A percentile compares a stretch with the other conserved stretches of the same genome.
Conservation (phyloP, 1,284 basidiomycete genomes). For the Naganishia albida region DNA sequence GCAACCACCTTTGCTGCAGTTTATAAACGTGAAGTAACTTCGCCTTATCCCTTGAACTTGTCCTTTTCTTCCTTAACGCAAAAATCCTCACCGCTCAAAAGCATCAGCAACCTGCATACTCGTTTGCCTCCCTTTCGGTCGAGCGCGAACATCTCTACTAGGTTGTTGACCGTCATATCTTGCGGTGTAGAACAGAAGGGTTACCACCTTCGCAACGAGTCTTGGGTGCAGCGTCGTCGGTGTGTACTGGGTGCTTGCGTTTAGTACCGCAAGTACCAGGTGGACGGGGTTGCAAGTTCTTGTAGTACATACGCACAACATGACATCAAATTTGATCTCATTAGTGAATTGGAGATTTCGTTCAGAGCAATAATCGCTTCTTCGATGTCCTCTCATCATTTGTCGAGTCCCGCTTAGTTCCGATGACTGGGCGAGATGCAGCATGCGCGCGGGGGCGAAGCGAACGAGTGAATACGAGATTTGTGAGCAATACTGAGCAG, state of each 20-base stretch:
- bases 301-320: slow-evolving; percentile 31
- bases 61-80: slow-evolving; percentile 20
- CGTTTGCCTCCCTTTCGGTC: slow-evolving; percentile 28
- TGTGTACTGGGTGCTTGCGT: slow-evolving; percentile 24
- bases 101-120: slow-evolving; percentile 30
- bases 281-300: slow-evolving; percentile 35
- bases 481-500: too few species aligned
- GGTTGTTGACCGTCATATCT: slow-evolving; percentile 33
- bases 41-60: background rate
- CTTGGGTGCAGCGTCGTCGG: slow-evolving; percentile 34
- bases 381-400: too few species aligned
- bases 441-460: too few species aligned
- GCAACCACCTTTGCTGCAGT: background rate
- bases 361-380: too few species aligned
- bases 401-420: too few species aligned
- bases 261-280: slow-evolving; percentile 18
- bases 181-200: slow-evolving; percentile 29
- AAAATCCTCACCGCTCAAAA: slow-evolving; percentile 31
- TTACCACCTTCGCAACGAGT: slow-evolving; percentile 30
- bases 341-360: background rate
- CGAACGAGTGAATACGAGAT: too few species aligned
- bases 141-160: slow-evolving; percentile 26
- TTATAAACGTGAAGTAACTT: slow-evolving; percentile 11
- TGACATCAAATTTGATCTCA: background rate
- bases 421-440: too few species aligned